Conservation (phyloP, 768 basidiomycete species). For the Rhizopogon vulgaris region DNA sequence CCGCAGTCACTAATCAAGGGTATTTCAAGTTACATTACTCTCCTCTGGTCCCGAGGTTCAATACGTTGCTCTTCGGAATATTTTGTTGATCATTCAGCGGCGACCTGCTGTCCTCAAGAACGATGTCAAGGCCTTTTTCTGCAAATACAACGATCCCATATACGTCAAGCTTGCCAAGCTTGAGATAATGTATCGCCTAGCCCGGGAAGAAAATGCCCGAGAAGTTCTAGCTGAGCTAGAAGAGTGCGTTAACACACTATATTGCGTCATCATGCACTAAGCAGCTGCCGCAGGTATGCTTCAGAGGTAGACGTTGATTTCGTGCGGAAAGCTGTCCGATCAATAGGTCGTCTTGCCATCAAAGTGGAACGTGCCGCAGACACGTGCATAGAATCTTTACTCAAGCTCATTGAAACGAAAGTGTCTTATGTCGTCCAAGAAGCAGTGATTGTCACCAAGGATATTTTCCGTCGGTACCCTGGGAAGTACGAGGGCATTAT, state of each 20-base stretch:
- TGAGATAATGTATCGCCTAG: constrained; percentile 98
- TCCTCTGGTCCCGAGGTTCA: constrained; percentile 98
- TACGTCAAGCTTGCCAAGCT: constrained; percentile 98
- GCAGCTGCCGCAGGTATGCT: constrained; percentile 62
- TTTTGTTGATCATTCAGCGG: constrained; percentile 94
- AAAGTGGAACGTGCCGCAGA: constrained; percentile 90
- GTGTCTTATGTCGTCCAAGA: constrained; percentile 97
- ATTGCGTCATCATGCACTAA: not conserved
- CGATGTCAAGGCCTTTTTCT: constrained; percentile 98
- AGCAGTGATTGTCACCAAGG: constrained; percentile 94
- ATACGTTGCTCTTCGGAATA: constrained; percentile 95
- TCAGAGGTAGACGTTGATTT: constrained; percentile 98
- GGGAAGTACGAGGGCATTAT: constrained; percentile 96
- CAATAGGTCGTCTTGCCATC: constrained; percentile 96
- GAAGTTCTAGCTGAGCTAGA: constrained; percentile 93
- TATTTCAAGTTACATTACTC: constrained; percentile 71
- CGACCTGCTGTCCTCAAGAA: constrained; percentile 89
- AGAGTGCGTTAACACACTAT: constrained; percentile 51
- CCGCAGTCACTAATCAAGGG: constrained; percentile 3
- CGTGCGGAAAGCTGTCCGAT: constrained; percentile 94
- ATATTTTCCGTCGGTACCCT: constrained; percentile 95
- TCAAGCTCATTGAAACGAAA: constrained; percentile 86
- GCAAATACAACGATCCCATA: constrained; percentile 99
- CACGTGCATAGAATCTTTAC: constrained; percentile 80
- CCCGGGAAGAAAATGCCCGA: constrained; percentile 87